These are phyloP conservation scores for Talaromyces sp. DNA, from an alignment of 2,329 filamentous ascomycete species.

Conservation along the genomic window DNA sequence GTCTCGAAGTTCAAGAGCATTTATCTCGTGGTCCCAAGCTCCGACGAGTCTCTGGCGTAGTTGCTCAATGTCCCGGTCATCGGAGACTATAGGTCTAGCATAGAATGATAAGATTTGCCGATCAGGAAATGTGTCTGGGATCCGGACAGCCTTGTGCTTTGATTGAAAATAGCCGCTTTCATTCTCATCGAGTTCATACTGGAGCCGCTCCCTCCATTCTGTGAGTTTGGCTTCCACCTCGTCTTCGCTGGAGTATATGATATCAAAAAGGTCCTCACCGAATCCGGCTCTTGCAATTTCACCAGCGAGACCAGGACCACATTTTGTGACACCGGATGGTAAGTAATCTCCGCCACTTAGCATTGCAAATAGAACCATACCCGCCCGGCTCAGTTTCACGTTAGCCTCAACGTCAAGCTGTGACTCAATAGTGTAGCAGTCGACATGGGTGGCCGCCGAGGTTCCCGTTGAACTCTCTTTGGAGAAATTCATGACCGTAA, in stretches of 20 bases:
- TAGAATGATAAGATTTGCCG: slow-evolving; percentile 79
- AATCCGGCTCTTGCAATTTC: slow-evolving; percentile 88
- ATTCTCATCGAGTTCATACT: slow-evolving; percentile 77
- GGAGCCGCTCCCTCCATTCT: slow-evolving; percentile 69
- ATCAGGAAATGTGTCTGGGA: slow-evolving; percentile 80
- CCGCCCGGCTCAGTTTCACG: slow-evolving; percentile 66
- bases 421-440: slow-evolving; percentile 66
- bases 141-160: slow-evolving; percentile 67
- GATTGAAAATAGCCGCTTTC: slow-evolving; percentile 75
- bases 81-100: slow-evolving; percentile 78
- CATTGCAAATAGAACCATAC: slow-evolving; percentile 89
- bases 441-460: slow-evolving; percentile 73
- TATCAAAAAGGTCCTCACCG: slow-evolving; percentile 64
- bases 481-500: slow-evolving; percentile 79
- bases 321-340: slow-evolving; percentile 80
- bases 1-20: slow-evolving; percentile 64
- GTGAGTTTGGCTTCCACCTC: slow-evolving; percentile 42
- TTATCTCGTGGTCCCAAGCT: slow-evolving; percentile 61
- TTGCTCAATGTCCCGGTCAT: slow-evolving; percentile 52
- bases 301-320: slow-evolving; percentile 82
- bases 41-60: slow-evolving; percentile 51
- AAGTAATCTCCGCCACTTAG: slow-evolving; percentile 96
- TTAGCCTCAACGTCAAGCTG: slow-evolving; percentile 47
- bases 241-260: slow-evolving; percentile 54
- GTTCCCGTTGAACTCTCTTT: slow-evolving; percentile 64